Evolutionary conservation across 768 basidiomycete genomes (phyloP).

Genomic region (Tricholoma sp.): DNA sequence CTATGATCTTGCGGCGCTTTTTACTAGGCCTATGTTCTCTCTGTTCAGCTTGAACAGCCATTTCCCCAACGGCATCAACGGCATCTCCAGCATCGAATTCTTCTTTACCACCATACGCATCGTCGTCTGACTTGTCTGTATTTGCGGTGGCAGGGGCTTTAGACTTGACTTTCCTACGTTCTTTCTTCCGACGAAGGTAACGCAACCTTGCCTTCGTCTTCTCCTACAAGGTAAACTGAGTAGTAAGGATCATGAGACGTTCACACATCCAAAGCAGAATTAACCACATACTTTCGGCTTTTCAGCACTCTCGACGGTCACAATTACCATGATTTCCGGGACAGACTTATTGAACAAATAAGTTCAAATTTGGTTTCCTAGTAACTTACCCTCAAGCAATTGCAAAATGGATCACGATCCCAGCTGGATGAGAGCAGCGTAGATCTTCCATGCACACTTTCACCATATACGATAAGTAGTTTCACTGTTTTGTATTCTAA

Average conservation of each 20-base stretch:
- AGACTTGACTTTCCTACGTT: slow-evolving; percentile 46
- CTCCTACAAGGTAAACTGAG: slow-evolving; percentile 25
- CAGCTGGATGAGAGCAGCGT: no score
- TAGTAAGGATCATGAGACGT: slow-evolving; percentile 17
- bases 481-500: no score
- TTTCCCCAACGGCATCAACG: slow-evolving; percentile 15
- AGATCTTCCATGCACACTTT: no score
- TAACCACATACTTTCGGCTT: slow-evolving; percentile 12
- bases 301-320: not conserved
- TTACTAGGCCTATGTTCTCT: slow-evolving; percentile 29
- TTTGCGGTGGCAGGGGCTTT: slow-evolving; percentile 11
- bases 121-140: slow-evolving; percentile 17
- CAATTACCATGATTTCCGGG: no score
- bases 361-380: no score
- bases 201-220: slow-evolving; percentile 72
- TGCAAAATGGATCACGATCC: no score
- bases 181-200: slow-evolving; percentile 70
- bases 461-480: no score
- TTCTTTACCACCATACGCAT: slow-evolving; percentile 14
- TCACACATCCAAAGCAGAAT: not conserved
- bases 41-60: slow-evolving; percentile 12
- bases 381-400: no score
- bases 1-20: slow-evolving; percentile 39
- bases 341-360: no score
- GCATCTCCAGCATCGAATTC: slow-evolving; percentile 14